Evolutionary conservation across 441 rosid genomes (phyloP).

Genomic region (Raphanus hybrid): DNA sequence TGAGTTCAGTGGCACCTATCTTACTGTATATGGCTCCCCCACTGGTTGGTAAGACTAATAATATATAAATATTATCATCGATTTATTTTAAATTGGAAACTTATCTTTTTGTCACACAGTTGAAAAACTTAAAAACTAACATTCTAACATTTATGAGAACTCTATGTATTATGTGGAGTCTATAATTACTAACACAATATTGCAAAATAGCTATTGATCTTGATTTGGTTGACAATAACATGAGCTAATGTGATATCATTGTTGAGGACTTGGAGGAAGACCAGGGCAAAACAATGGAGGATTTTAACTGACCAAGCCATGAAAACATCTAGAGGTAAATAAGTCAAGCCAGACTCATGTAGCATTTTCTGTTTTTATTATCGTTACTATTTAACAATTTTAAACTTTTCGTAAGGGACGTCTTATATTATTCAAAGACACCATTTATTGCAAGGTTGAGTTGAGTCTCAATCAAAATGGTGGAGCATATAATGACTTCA

Average conservation of each 20-base stretch:
- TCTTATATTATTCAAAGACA: conserved; percentile 30
- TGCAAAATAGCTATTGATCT: neutral
- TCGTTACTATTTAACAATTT: conserved; percentile 11
- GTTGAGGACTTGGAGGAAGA: neutral
- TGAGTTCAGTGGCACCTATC: too few relatives aligned
- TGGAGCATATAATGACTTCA: conserved; percentile 40
- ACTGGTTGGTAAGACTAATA: too few relatives aligned
- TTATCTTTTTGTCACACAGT: too few relatives aligned
- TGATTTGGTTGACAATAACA: neutral
- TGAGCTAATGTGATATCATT: neutral
- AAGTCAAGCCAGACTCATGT: conserved; percentile 2
- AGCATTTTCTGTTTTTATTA: neutral
- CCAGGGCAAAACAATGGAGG: neutral
- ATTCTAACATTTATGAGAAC: neutral
- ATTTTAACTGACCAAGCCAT: conserved; percentile 9
- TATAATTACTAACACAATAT: neutral
- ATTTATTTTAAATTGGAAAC: neutral
- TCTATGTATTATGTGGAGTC: neutral
- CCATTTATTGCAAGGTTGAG: conserved; percentile 39
- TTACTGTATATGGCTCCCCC: too few relatives aligned
- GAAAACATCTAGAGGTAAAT: neutral
- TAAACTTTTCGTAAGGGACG: conserved; percentile 31
- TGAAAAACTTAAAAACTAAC: too few relatives aligned
- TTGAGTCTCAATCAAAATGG: conserved; percentile 39
- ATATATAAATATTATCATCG: neutral